Base-by-base conservation (phyloP, 495 filamentous ascomycete species). In the Chaetomium tenue region DNA sequence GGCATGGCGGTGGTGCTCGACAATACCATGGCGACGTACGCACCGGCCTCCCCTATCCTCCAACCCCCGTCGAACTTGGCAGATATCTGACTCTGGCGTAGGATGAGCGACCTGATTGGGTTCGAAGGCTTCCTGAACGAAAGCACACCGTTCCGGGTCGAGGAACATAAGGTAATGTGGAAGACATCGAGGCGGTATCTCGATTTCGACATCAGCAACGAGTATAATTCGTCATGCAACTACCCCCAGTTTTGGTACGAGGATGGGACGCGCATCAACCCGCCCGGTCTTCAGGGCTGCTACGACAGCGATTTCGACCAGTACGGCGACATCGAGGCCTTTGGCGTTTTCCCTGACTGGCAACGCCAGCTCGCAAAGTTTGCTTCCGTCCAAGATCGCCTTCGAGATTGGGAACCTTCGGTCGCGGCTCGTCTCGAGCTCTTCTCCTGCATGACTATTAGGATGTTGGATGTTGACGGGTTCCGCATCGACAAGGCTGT, bases 1-100 rank as follows among this genome's bases (percentile, higher is more conserved):
- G 84, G 83, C 44, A 90, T 91, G 87, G 89, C 87, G 76, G 86
- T 90, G 37, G 77, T 91, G 25, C 76, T 90, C 66, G 88, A 91
- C 66, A 89, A 90, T 65, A 91, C 88, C 12, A 80, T 90, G 72
- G 80, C 87, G 42, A 90, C 88, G 73, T 75, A 66, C 67, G 73
- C 30, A 52, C 25, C 28, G 5, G 9, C 8, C 33, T 12, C 33
- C 9, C 33, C 5, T 33, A 3, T 50, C 37, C 22, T 50, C 37
- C 23, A 2, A 30, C 58, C 16, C 20, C 13, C 13, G 6, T 15
- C 11, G 0, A 12, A 3, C 7, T 3, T 11, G 23, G 26, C 62
- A 47, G 55, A 56, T 22, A 22, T 55, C 61, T 74, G 58, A 69
- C 60, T 3, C 3, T 26, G n/a, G 39, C 30, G 18, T 46, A 75